Conservation (phyloP, 805 yeast species). For the Blastobotrys chiropterorum region DNA sequence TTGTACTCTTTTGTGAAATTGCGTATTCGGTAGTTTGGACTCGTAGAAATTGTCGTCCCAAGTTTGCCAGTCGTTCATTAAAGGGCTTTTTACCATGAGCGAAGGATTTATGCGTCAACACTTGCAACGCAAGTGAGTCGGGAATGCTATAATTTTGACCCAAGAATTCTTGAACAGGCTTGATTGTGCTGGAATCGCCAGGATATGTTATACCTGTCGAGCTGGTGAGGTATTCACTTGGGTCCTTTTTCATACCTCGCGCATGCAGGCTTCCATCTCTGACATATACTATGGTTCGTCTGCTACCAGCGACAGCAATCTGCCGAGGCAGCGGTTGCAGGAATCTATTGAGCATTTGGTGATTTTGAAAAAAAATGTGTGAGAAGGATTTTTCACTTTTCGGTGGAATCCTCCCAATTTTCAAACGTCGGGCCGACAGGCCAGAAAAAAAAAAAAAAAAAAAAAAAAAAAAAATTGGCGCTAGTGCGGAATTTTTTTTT, state of each 20-base stretch:
- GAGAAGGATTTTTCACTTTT: too few relatives aligned
- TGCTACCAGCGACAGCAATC: not conserved
- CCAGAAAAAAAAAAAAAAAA: too few relatives aligned
- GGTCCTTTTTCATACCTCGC: slow-evolving; percentile 67
- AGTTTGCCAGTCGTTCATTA: slow-evolving; percentile 73
- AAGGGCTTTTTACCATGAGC: slow-evolving; percentile 87
- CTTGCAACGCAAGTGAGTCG: slow-evolving; percentile 63
- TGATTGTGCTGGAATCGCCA: slow-evolving; percentile 41
- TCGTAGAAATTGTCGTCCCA: slow-evolving; percentile 40
- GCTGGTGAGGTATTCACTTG: slow-evolving; percentile 48
- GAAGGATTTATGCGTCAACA: slow-evolving; percentile 88
- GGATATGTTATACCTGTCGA: slow-evolving; percentile 50
- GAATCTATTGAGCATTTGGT: not conserved
- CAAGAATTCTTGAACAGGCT: slow-evolving; percentile 44
- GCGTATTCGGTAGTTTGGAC: slow-evolving; percentile 20
- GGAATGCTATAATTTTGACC: slow-evolving; percentile 47
- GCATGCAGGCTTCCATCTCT: slow-evolving; percentile 46
- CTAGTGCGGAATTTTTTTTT: not conserved
- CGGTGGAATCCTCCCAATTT: too few relatives aligned
- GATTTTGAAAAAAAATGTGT: too few relatives aligned
- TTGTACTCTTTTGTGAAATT: slow-evolving; percentile 10
- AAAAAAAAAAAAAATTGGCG: not conserved
- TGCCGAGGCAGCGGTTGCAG: not conserved
- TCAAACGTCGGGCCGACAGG: too few relatives aligned
- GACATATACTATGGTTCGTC: slow-evolving; percentile 32